Base-by-base conservation (phyloP, 2,329 filamentous ascomycete genomes). In the Karstenula rhodostoma region DNA sequence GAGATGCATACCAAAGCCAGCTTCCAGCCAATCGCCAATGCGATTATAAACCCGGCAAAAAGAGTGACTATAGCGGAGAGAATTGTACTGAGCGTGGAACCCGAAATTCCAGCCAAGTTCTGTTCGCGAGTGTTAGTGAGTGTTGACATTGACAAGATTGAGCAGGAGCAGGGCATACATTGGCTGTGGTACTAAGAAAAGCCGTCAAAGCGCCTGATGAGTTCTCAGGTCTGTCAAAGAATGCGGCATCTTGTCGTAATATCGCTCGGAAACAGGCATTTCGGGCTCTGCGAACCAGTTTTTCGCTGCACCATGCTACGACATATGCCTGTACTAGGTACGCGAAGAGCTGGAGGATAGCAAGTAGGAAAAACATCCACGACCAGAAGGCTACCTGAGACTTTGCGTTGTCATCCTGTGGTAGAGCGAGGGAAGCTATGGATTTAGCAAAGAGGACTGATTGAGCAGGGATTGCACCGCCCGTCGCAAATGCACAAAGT, bases 191-290 rank as follows among this genome's bases (percentile, higher is more conserved):
- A 25, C 43, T 46, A 46, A 46, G 22, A 46, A 43, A 97, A 84
- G 72, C 94, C 89, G 0, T 92, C 96, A 0, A 93, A 93, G 78
- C 96, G 90, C 35, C 81, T 77, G 1, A 82, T 79, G 90, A 93
- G 76, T 97, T 95, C 78, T 95, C 90, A 63, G 96, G 92, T 46
- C 83, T 85, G 76, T 97, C 94, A 67, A 96, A 97, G 77, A 93
- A 97, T 29, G 87, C 83, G 47, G 97, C 93, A 63, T 97, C 94
- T 77, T 97, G 94, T 63, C 93, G 90, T 52, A 97, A 86, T 83
- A 97, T 94, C 33, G 88, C 85, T 40, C 92, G 85, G 83, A 97
- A 97, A 8, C 92, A 90, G 58, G 83, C 83, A 76, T 94, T 88
- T 70, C 94, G 87, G 1, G 93, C 92, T 19, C 93, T 88, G 74